phyloP scores from a whole-genome alignment of 805 yeast genomes.

The Metschnikowia similis region DNA sequence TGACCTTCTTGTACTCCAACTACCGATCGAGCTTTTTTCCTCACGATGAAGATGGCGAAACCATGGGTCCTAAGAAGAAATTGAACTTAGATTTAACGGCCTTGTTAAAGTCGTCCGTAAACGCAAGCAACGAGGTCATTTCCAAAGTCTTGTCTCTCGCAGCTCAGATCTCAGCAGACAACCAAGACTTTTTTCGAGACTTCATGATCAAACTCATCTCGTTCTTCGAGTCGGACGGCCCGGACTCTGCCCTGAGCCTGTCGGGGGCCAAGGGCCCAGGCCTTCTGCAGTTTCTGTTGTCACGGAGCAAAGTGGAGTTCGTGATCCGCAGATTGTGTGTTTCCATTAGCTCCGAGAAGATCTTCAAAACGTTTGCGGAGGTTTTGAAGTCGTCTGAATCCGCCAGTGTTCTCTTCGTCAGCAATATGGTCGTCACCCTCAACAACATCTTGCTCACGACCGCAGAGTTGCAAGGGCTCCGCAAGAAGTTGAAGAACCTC shows the following conservation, averaged over 20 bases:
- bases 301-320: constrained; percentile 60
- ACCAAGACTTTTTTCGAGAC: constrained; percentile 69
- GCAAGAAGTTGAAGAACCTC: constrained; percentile 59
- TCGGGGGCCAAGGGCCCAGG: not conserved
- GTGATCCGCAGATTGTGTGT: constrained; percentile 81
- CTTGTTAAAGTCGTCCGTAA: constrained; percentile 64
- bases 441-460: constrained; percentile 84
- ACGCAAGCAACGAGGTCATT: constrained; percentile 73
- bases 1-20: constrained; percentile 71
- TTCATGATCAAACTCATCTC: constrained; percentile 69
- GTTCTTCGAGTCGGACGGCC: constrained; percentile 61
- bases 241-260: constrained; percentile 9
- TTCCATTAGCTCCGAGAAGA: constrained; percentile 74
- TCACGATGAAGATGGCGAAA: constrained; percentile 20
- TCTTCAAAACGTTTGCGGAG: constrained; percentile 74
- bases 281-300: constrained; percentile 31
- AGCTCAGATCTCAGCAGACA: constrained; percentile 70
- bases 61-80: constrained; percentile 7
- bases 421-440: constrained; percentile 79
- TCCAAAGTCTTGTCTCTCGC: constrained; percentile 66
- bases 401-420: constrained; percentile 63
- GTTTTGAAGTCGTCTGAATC: constrained; percentile 54
- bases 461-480: constrained; percentile 67
- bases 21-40: constrained; percentile 38
- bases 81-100: constrained; percentile 58